Percentiles rank a stretch among this genome's conserved stretches.
Evolutionary conservation across 805 yeast genomes (phyloP).

Genomic region (Sugiyamaella marilandica): DNA sequence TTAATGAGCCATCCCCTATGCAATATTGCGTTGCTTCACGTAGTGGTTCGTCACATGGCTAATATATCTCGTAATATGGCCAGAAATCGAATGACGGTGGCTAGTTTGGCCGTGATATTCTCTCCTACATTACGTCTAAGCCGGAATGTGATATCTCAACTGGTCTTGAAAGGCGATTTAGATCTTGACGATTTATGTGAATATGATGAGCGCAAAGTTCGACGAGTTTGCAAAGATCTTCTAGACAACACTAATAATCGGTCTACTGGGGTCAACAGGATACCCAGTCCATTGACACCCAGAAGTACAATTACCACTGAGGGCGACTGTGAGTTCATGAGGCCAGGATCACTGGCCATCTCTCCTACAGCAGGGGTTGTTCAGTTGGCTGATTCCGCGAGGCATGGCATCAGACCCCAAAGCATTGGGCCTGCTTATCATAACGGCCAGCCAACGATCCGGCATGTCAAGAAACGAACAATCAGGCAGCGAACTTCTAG

Average conservation of each 20-base stretch:
- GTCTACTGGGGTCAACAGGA: not conserved
- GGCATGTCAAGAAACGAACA: not conserved
- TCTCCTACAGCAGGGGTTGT: not conserved
- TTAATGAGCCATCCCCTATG: constrained; percentile 15
- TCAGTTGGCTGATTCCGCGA: not conserved
- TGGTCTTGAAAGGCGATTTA: constrained; percentile 17
- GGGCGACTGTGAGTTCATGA: not conserved
- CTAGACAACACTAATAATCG: not conserved
- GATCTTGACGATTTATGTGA: constrained; percentile 1
- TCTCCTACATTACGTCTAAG: constrained; percentile 30
- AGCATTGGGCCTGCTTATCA: not conserved
- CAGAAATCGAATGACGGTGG: constrained; percentile 28
- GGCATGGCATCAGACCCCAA: not conserved
- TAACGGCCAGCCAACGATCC: not conserved
- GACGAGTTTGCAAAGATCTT: not conserved
- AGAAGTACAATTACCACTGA: not conserved
- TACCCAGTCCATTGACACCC: not conserved
- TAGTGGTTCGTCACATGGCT: constrained; percentile 26
- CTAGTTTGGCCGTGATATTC: constrained; percentile 28
- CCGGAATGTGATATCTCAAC: constrained; percentile 21
- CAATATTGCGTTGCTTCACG: constrained; percentile 25
- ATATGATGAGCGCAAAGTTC: not conserved
- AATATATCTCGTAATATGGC: constrained; percentile 18
- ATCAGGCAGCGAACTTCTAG: constrained; percentile 3
- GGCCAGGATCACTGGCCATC: not conserved